Evolutionary conservation across 2,329 filamentous ascomycete species (phyloP).

Genomic region (Pseudonectria buxi): DNA sequence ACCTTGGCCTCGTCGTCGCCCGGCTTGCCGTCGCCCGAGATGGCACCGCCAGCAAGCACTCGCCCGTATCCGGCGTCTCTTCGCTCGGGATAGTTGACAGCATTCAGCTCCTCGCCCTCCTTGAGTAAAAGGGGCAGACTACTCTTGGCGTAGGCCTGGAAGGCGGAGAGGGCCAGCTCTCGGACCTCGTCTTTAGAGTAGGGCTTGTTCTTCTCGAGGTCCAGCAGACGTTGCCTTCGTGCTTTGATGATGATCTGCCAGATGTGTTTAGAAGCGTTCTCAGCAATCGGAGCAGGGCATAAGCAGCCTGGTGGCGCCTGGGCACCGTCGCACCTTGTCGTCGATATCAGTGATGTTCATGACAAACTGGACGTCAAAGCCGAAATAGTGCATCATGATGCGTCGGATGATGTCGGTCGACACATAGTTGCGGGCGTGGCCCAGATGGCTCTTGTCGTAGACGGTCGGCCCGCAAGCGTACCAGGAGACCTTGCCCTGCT

Average conservation of each 20-base stretch:
- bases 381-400: conserved; percentile 76
- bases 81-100: conserved; percentile 42
- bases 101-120: conserved; percentile 36
- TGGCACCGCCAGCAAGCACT: conserved; percentile 48
- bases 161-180: conserved; percentile 45
- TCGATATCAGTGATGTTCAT: conserved; percentile 91
- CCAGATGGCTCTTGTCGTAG: conserved; percentile 74
- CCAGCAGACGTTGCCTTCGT: conserved; percentile 72
- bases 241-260: conserved; percentile 52
- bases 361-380: conserved; percentile 75
- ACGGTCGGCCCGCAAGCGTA: conserved; percentile 86
- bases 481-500: conserved; percentile 69
- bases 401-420: conserved; percentile 82
- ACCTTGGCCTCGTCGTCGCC: conserved; percentile 78
- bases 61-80: conserved; percentile 47
- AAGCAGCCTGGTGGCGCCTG: too few relatives aligned
- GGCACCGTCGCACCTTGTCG: conserved; percentile 48
- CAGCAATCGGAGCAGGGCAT: not conserved
- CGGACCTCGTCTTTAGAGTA: conserved; percentile 40
- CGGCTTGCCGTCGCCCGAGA: conserved; percentile 52
- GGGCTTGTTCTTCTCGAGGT: conserved; percentile 68
- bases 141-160: conserved; percentile 47
- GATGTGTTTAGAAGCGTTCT: conserved; percentile 11
- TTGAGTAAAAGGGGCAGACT: conserved; percentile 47
- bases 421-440: conserved; percentile 86